phyloP scores from a whole-genome alignment of 306 rosid genomes.

The Prunus persica region DNA sequence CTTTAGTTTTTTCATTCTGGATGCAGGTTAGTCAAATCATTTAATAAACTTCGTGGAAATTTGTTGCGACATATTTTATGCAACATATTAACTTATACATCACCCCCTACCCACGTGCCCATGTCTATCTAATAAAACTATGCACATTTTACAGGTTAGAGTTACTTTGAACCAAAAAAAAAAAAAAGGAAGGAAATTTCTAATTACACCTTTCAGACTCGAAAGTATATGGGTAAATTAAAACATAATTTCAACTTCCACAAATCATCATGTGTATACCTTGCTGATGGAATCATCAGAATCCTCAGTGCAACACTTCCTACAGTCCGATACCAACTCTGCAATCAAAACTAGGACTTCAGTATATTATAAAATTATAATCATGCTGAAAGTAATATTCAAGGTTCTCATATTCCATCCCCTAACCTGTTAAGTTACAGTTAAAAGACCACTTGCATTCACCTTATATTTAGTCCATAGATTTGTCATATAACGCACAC shows the following conservation, averaged over 20 bases:
- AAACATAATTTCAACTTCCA: slow-evolving; percentile 2
- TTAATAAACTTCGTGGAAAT: no score
- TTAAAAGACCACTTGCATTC: not conserved
- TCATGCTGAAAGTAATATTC: slow-evolving; percentile 10
- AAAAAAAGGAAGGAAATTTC: not conserved
- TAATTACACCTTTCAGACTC: not conserved
- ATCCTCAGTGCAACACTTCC: slow-evolving; percentile 82
- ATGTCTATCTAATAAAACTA: not conserved
- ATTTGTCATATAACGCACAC: not conserved
- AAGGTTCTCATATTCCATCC: not conserved
- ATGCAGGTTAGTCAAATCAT: not conserved
- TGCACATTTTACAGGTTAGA: not conserved
- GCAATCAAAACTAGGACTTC: slow-evolving; percentile 31
- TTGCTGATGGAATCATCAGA: slow-evolving; percentile 73
- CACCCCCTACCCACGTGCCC: not conserved
- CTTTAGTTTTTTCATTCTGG: not conserved
- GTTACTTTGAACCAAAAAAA: not conserved
- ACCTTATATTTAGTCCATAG: not conserved
- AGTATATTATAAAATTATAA: not conserved
- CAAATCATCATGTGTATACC: slow-evolving; percentile 40
- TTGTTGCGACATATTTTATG: not conserved
- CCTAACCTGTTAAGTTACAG: not conserved
- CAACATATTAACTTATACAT: not conserved
- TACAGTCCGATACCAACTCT: slow-evolving; percentile 78
- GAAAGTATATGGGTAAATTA: not conserved